phyloP scores from a whole-genome alignment of 257 asterid species.

The Solanum paucissectum region DNA sequence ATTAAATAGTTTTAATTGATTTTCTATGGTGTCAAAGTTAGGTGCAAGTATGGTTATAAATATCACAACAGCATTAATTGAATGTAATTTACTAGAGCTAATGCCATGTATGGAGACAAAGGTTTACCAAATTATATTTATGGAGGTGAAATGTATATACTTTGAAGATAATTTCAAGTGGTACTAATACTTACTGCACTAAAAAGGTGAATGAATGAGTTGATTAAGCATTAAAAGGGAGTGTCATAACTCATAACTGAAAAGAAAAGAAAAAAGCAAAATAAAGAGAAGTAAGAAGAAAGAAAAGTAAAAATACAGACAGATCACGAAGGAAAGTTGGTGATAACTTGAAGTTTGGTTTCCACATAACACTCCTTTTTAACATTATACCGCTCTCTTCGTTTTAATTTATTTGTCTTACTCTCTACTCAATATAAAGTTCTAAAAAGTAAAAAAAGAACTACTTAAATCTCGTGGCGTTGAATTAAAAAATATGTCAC shows the following conservation, averaged over 20 bases:
- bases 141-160: neutral
- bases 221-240: neutral
- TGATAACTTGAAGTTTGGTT: conserved; percentile 10
- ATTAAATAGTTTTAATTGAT: neutral
- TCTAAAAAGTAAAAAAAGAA: neutral
- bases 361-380: neutral
- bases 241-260: neutral
- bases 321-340: conserved; percentile 8
- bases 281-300: neutral
- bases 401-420: neutral
- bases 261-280: neutral
- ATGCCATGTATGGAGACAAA: neutral
- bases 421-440: no score
- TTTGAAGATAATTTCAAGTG: neutral
- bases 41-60: neutral
- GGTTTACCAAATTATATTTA: neutral
- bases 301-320: conserved; percentile 2
- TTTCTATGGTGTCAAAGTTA: neutral
- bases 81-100: neutral
- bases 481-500: neutral
- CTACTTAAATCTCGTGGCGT: no score
- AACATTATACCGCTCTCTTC: neutral
- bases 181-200: neutral
- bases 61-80: neutral
- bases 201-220: neutral